Conservation (phyloP, 805 yeast genomes). For the Saturnispora sekii region DNA sequence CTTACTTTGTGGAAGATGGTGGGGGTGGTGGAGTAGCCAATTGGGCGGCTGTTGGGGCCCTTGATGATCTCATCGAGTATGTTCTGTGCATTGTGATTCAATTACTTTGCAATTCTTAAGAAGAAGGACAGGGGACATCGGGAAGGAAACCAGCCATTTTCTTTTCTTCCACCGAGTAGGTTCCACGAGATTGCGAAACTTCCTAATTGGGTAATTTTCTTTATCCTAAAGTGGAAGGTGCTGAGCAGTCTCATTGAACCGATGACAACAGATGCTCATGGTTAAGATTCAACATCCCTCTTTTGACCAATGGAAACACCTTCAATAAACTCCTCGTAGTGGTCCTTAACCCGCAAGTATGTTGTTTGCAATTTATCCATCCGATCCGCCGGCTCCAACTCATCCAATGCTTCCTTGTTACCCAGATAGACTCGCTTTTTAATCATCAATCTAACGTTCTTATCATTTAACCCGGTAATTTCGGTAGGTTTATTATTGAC, state of each 20-base stretch:
- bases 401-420: conserved; percentile 68
- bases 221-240: background rate
- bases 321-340: conserved; percentile 39
- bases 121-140: background rate
- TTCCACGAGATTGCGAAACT: conserved; percentile 3
- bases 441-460: conserved; percentile 47
- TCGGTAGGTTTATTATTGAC: conserved; percentile 18
- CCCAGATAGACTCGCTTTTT: conserved; percentile 69
- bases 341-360: conserved; percentile 56
- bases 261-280: too few species aligned
- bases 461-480: conserved; percentile 20
- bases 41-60: conserved; percentile 98
- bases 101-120: background rate
- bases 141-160: conserved; percentile 6
- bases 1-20: conserved; percentile 62
- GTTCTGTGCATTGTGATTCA: conserved; percentile 80
- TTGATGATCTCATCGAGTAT: conserved; percentile 85
- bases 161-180: background rate
- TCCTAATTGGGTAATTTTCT: background rate
- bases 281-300: background rate
- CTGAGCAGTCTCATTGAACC: too few species aligned
- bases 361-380: conserved; percentile 35
- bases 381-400: conserved; percentile 52
- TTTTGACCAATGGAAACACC: conserved; percentile 1
- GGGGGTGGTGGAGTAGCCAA: conserved; percentile 95